Conservation (phyloP, 1,284 basidiomycete genomes). For the Ceratobasidium sp. region DNA sequence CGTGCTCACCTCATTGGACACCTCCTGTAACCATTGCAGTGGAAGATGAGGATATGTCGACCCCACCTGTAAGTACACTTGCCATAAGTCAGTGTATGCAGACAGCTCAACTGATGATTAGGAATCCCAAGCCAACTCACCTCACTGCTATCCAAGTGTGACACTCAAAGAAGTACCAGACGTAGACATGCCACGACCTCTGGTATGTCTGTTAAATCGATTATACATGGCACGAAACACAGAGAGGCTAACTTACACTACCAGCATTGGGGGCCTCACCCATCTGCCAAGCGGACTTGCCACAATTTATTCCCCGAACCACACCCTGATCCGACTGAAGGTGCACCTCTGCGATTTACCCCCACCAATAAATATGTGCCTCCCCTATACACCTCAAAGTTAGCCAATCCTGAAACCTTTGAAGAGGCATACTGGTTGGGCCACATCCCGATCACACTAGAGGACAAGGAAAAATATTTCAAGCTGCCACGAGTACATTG, state of each 20-base stretch:
- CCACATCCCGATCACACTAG: neutral
- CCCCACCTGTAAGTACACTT: no score
- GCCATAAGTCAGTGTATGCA: no score
- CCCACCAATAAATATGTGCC: neutral
- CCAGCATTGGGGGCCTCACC: neutral
- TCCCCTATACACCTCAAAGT: neutral
- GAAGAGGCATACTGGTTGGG: constrained; percentile 3
- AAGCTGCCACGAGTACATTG: constrained; percentile 9
- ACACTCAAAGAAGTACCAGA: neutral
- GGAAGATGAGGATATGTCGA: neutral
- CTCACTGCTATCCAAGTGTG: neutral
- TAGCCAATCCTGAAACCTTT: constrained; percentile 1
- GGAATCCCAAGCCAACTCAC: neutral
- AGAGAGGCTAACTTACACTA: neutral
- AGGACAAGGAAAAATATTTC: constrained; percentile 21
- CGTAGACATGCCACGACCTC: neutral
- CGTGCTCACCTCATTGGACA: no score
- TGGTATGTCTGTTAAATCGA: neutral
- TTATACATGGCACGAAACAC: no score
- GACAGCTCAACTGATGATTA: neutral
- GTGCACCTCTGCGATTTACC: neutral
- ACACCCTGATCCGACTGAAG: neutral
- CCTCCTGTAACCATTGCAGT: neutral
- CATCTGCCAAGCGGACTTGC: neutral
- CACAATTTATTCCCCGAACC: neutral